phyloP scores from a whole-genome alignment of 495 filamentous ascomycete species.

The Penicillium longicatenatum region DNA sequence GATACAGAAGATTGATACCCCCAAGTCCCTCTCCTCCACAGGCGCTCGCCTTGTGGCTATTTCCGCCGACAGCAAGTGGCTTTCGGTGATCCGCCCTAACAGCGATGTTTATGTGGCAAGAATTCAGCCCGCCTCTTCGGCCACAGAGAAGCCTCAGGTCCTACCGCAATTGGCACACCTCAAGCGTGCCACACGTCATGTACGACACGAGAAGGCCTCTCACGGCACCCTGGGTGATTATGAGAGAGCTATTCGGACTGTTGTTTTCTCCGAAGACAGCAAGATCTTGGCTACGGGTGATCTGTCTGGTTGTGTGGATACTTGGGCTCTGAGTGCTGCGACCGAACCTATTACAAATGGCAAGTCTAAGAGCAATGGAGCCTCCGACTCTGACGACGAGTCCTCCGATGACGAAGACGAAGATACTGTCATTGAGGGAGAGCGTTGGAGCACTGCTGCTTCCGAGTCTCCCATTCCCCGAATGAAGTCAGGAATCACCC shows the following conservation, averaged over 20 bases:
- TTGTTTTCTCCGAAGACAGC: conserved; percentile 80
- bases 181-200: conserved; percentile 57
- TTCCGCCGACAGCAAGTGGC: conserved; percentile 56
- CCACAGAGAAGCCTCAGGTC: conserved; percentile 44
- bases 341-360: conserved; percentile 37
- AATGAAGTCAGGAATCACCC: conserved; percentile 65
- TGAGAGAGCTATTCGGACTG: conserved; percentile 70
- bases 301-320: conserved; percentile 83
- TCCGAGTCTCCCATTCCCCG: conserved; percentile 74
- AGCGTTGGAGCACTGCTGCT: conserved; percentile 68
- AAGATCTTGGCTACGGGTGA: conserved; percentile 76
- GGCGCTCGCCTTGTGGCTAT: conserved; percentile 68
- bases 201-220: conserved; percentile 51
- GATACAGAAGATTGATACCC: conserved; percentile 67
- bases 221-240: conserved; percentile 77
- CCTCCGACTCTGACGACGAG: conserved; percentile 51
- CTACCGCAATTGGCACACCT: conserved; percentile 54
- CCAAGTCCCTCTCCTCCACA: conserved; percentile 42
- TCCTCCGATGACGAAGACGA: conserved; percentile 54
- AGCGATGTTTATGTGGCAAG: conserved; percentile 51
- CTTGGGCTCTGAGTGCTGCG: conserved; percentile 69
- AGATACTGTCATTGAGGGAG: conserved; percentile 42
- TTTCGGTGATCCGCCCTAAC: conserved; percentile 54
- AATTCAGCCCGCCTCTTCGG: conserved; percentile 36
- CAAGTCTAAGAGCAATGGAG: conserved; percentile 31